Conservation (phyloP, 2,329 filamentous ascomycete genomes). For the Clonostachys sp. region DNA sequence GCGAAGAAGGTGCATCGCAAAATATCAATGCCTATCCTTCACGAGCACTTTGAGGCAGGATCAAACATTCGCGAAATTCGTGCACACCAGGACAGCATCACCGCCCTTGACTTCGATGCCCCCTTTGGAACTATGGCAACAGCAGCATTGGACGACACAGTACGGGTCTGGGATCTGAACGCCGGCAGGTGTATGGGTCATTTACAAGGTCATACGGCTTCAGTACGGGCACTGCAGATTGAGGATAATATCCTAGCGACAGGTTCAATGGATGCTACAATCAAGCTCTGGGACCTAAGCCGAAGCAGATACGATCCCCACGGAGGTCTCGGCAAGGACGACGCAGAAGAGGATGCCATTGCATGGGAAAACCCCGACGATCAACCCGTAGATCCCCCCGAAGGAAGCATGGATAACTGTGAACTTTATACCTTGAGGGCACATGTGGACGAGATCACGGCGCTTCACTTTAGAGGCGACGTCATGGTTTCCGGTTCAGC, state of each 20-base stretch:
- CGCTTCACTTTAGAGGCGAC: constrained; percentile 83
- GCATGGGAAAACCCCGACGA: constrained; percentile 70
- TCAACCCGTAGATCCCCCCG: constrained; percentile 62
- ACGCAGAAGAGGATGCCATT: constrained; percentile 62
- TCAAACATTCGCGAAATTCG: constrained; percentile 83
- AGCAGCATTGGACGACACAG: constrained; percentile 85
- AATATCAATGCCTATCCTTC: constrained; percentile 89
- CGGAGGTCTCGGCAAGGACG: constrained; percentile 55
- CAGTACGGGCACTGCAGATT: constrained; percentile 86
- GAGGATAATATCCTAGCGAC: constrained; percentile 95
- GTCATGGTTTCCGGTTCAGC: constrained; percentile 92
- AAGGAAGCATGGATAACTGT: constrained; percentile 84
- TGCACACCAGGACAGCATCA: constrained; percentile 84
- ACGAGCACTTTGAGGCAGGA: constrained; percentile 91
- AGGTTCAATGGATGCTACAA: constrained; percentile 90
- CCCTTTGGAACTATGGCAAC: constrained; percentile 95
- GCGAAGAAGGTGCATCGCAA: constrained; percentile 54
- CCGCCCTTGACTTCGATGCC: constrained; percentile 92
- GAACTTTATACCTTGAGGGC: constrained; percentile 83
- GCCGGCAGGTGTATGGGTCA: constrained; percentile 87
- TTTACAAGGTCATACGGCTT: constrained; percentile 91
- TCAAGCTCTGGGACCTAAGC: constrained; percentile 91
- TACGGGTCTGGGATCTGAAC: constrained; percentile 95
- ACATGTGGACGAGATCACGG: constrained; percentile 92
- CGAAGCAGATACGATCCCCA: constrained; percentile 78